A percentile compares a stretch with the other conserved stretches of the same genome.
phyloP scores from a whole-genome alignment of 2,329 filamentous ascomycete species.

The Xylogone sp. region DNA sequence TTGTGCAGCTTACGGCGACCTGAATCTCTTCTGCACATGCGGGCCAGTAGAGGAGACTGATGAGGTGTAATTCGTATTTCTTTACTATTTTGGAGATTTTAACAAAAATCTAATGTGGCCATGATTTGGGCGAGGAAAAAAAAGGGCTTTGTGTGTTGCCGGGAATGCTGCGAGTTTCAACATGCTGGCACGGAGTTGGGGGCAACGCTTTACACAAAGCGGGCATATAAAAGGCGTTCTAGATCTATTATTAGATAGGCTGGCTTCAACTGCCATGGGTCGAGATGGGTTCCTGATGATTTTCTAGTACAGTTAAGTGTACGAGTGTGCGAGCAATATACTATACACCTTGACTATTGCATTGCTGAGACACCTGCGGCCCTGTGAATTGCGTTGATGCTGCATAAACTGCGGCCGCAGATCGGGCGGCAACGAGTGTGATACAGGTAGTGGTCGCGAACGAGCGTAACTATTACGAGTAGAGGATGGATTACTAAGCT shows the following conservation, averaged over 20 bases:
- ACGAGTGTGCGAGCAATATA: background rate
- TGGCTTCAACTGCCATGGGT: background rate
- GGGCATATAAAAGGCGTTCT: background rate
- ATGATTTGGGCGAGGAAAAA: background rate
- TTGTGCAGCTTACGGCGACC: slow-evolving; percentile 73
- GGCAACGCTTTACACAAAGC: background rate
- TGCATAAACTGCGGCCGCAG: too few relatives aligned
- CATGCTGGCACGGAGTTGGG: background rate
- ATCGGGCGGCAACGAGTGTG: too few relatives aligned
- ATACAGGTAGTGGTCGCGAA: too few relatives aligned
- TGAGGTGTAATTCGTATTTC: slow-evolving; percentile 2
- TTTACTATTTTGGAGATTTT: background rate
- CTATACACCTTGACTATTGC: background rate
- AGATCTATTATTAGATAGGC: background rate
- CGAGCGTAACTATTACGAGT: too few relatives aligned
- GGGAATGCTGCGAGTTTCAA: background rate
- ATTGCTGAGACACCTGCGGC: background rate
- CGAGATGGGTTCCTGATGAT: background rate
- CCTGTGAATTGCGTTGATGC: too few relatives aligned
- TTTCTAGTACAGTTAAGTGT: background rate
- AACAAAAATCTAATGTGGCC: background rate
- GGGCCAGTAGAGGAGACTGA: slow-evolving; percentile 64
- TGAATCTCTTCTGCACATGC: slow-evolving; percentile 93
- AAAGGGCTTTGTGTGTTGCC: background rate
- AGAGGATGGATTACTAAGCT: too few relatives aligned